Evolutionary conservation across 2,329 filamentous ascomycete species (phyloP), one percentile per base, ranked within the genome.

Genomic region (Chaetomium sp.): DNA sequence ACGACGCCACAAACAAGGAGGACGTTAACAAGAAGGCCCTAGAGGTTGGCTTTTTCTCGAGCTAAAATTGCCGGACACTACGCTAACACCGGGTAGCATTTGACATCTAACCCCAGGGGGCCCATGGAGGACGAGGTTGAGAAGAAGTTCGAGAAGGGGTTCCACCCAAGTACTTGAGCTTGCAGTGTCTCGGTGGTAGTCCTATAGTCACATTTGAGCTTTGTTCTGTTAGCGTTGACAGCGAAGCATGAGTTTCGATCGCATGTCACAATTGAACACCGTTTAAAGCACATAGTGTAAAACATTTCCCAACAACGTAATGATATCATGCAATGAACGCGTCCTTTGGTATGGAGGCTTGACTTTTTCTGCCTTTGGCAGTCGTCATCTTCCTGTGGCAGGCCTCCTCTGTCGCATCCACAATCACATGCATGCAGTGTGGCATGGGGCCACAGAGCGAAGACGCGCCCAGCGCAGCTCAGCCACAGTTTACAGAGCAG

Each of bases 91-190:
- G 7, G 33, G 9, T 67, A 86, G 81, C 79, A 78, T 63, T 79
- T 90, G 45, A 70, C 78, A 12, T 89, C 85, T 5, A 93, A 93
- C 82, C 90, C 90, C 13, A 83, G 82, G 71, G 85, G 86, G 3
- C 77, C 83, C 1, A 78, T 91, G 57, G 88, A 89, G 45, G 84
- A 90, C 60, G 79, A 81, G 16, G 76, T 87, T 1, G 79, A 85
- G 72, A 81, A 84, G 54, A 90, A 87, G 75, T 88, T 88, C 60
- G 78, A 79, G 62, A 90, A 90, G 79, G 75, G 70, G 62, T 65
- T 68, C 63, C 62, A 74, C 29, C 53, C 54, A 51, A n/a, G 45
- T 31, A 10, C 47, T 38, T 59, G n/a, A 51, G n/a, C n/a, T 58
- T 42, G 3, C 3, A 29, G 27, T n/a, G 27, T 6, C 6, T 3